phyloP scores from a whole-genome alignment of 805 yeast genomes.

The Monosporozyma aerobia region DNA sequence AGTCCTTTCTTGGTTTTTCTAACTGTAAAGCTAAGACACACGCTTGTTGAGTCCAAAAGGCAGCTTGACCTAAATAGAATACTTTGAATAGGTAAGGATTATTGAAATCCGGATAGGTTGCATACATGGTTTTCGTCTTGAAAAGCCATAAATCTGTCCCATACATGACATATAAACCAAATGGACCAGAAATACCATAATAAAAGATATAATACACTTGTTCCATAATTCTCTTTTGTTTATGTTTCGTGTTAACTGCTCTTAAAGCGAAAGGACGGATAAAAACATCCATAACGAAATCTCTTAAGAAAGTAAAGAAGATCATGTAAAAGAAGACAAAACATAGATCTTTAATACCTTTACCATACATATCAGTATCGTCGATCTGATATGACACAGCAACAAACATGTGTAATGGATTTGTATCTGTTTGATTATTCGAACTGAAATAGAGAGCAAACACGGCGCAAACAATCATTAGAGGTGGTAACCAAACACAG shows the following conservation, averaged over 20 bases:
- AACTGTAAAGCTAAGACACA: conserved; percentile 71
- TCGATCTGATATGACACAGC: conserved; percentile 54
- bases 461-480: conserved; percentile 37
- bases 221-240: conserved; percentile 78
- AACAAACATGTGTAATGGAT: conserved; percentile 56
- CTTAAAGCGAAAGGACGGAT: conserved; percentile 67
- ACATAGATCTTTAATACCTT: conserved; percentile 74
- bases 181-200: conserved; percentile 71
- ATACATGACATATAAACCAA: conserved; percentile 84
- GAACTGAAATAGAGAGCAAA: conserved; percentile 43
- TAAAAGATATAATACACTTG: conserved; percentile 81
- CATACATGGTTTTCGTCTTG: conserved; percentile 73
- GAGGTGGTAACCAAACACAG: conserved; percentile 67
- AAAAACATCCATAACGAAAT: conserved; percentile 76
- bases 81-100: conserved; percentile 63
- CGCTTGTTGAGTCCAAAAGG: conserved; percentile 96
- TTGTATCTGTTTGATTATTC: conserved; percentile 47
- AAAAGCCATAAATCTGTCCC: conserved; percentile 82
- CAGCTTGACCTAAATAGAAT: conserved; percentile 85
- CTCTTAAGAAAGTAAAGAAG: conserved; percentile 83
- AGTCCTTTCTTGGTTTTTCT: conserved; percentile 94
- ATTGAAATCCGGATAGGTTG: conserved; percentile 70
- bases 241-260: conserved; percentile 37
- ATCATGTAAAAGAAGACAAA: conserved; percentile 76
- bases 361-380: conserved; percentile 63